Evolutionary conservation across 192 early-diverging fungal genomes (phyloP).

Genomic region (Dissophora globulifera): DNA sequence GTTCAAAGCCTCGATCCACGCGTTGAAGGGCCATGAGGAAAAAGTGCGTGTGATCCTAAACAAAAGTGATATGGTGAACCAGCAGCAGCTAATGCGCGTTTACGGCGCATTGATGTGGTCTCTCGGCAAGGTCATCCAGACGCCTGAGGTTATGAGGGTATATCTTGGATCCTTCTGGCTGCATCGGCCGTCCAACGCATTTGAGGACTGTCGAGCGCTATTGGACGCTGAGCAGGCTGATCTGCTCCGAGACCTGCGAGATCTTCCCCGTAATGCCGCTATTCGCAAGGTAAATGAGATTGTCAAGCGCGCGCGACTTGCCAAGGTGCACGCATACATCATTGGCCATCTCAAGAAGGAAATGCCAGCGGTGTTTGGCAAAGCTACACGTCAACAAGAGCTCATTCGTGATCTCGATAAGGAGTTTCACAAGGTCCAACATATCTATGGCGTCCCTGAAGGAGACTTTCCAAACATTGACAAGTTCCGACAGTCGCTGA

Average conservation of each 20-base stretch:
- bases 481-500: slow-evolving; percentile 73
- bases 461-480: slow-evolving; percentile 89
- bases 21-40: slow-evolving; percentile 85
- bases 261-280: slow-evolving; percentile 82
- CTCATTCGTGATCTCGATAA: slow-evolving; percentile 77
- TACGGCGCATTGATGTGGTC: slow-evolving; percentile 96
- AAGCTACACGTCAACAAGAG: slow-evolving; percentile 76
- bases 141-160: slow-evolving; percentile 91
- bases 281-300: slow-evolving; percentile 92
- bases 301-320: slow-evolving; percentile 83
- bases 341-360: slow-evolving; percentile 84
- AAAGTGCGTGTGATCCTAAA: slow-evolving; percentile 89
- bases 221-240: slow-evolving; percentile 80
- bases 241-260: slow-evolving; percentile 76
- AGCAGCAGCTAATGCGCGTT: slow-evolving; percentile 89
- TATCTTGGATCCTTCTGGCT: slow-evolving; percentile 86
- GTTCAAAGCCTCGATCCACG: slow-evolving; percentile 83
- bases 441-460: slow-evolving; percentile 72
- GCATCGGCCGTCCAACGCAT: slow-evolving; percentile 70
- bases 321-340: slow-evolving; percentile 86
- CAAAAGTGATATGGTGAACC: slow-evolving; percentile 88
- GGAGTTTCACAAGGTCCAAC: slow-evolving; percentile 82
- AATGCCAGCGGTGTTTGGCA: slow-evolving; percentile 87
- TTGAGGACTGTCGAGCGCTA: slow-evolving; percentile 77
- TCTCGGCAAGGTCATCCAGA: slow-evolving; percentile 86